phyloP scores from a whole-genome alignment of 2,329 filamentous ascomycete species.

The Aureobasidium sp. region DNA sequence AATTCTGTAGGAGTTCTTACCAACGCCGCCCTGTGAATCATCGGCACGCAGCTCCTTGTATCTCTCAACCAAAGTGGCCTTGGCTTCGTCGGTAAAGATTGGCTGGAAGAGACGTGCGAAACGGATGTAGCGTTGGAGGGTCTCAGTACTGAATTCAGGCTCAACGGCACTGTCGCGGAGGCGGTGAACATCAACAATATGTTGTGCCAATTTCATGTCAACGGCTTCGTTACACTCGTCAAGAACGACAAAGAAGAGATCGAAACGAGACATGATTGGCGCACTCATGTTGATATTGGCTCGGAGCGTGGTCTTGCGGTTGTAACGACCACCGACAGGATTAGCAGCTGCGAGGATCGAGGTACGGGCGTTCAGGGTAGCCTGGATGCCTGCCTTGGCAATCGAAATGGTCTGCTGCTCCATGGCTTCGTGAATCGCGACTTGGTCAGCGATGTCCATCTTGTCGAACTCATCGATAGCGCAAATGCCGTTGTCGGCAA shows the following conservation, averaged over 20 bases:
- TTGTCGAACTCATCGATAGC: constrained; percentile 99
- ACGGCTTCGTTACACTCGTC: constrained; percentile 93
- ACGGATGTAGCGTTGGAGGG: constrained; percentile 92
- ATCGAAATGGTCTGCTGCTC: constrained; percentile 99
- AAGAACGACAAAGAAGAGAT: constrained; percentile 95
- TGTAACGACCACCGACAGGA: constrained; percentile 92
- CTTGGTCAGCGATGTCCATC: constrained; percentile 96
- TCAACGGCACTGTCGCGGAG: constrained; percentile 84
- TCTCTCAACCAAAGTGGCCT: constrained; percentile 74
- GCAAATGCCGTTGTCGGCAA: constrained; percentile 93
- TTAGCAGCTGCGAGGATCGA: constrained; percentile 95
- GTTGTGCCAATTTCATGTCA: constrained; percentile 83
- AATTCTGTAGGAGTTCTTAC: constrained; percentile 93
- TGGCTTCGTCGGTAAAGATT: constrained; percentile 82
- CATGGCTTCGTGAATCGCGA: constrained; percentile 99
- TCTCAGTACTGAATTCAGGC: constrained; percentile 92
- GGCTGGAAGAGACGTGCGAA: constrained; percentile 93
- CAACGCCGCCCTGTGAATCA: constrained; percentile 88
- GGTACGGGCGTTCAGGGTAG: constrained; percentile 90
- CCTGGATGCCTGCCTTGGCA: constrained; percentile 96
- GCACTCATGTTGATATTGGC: constrained; percentile 98
- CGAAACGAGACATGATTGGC: constrained; percentile 98
- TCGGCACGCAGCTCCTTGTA: constrained; percentile 94
- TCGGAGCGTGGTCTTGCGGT: constrained; percentile 87
- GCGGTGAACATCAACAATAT: constrained; percentile 92